Conservation (phyloP, 192 early-diverging fungal species). For the Cetraspora pellucida region DNA sequence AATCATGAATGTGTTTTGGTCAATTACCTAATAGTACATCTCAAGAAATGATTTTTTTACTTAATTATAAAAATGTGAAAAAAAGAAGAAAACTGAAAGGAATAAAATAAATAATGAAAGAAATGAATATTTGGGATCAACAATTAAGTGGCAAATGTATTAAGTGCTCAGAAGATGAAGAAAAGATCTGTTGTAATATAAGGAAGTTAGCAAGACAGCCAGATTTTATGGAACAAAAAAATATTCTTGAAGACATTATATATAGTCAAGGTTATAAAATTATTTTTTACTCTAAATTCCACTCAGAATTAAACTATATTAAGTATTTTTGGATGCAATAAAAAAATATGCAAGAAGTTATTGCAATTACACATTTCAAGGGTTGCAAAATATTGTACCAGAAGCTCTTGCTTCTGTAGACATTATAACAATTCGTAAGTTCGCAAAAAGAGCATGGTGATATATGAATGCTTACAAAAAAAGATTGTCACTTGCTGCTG, state of each 20-base stretch:
- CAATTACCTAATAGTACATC: too few species aligned
- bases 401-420: conserved; percentile 24
- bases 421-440: conserved; percentile 29
- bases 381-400: conserved; percentile 22
- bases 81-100: background rate
- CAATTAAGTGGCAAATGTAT: conserved; percentile 7
- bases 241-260: conserved; percentile 9
- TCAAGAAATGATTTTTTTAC: background rate
- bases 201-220: conserved; percentile 17
- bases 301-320: conserved; percentile 41
- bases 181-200: background rate
- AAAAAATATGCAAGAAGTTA: conserved; percentile 31
- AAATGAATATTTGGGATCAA: background rate
- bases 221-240: conserved; percentile 25
- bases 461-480: conserved; percentile 37
- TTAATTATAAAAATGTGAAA: background rate
- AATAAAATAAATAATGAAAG: background rate
- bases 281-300: conserved; percentile 36
- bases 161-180: background rate
- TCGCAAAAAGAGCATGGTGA: conserved; percentile 22
- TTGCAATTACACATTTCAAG: conserved; percentile 36
- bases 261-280: background rate
- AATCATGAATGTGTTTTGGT: background rate
- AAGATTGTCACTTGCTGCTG: conserved; percentile 20
- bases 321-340: conserved; percentile 35